phyloP scores from a whole-genome alignment of 2,329 filamentous ascomycete species.

The Epicoccum nigrum region DNA sequence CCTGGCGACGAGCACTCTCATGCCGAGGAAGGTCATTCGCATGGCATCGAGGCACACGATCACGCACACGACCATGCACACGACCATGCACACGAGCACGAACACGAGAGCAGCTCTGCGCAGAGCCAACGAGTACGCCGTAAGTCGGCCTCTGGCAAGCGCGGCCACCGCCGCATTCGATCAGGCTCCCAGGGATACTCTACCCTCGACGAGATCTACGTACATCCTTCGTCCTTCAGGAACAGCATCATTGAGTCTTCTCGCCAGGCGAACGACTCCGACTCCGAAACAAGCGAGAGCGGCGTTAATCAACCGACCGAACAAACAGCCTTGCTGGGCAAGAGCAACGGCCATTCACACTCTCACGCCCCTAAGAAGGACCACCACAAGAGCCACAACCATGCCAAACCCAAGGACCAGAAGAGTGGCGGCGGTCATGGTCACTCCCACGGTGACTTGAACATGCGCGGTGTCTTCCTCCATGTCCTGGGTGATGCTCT shows the following conservation, averaged over 20 bases:
- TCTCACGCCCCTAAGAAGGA: conserved; percentile 30
- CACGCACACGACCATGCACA: conserved; percentile 35
- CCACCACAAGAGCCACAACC: conserved; percentile 75
- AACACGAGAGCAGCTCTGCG: conserved; percentile 47
- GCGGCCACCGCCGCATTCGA: conserved; percentile 62
- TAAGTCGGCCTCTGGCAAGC: conserved; percentile 39
- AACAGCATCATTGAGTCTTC: conserved; percentile 92
- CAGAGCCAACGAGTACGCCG: conserved; percentile 25
- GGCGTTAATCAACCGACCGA: conserved; percentile 59
- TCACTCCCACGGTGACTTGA: conserved; percentile 86
- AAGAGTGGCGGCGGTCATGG: conserved; percentile 66
- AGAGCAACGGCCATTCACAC: conserved; percentile 20
- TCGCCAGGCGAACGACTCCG: conserved; percentile 62
- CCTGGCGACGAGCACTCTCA: conserved; percentile 49
- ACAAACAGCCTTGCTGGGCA: conserved; percentile 45
- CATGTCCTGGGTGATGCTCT: conserved; percentile 81
- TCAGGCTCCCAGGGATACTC: conserved; percentile 63
- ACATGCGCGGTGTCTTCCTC: conserved; percentile 81
- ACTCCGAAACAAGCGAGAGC: conserved; percentile 60
- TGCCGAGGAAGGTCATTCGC: conserved; percentile 59
- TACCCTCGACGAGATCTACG: conserved; percentile 73
- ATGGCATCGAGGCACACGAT: conserved; percentile 53
- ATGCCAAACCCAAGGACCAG: conserved; percentile 74
- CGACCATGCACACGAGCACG: conserved; percentile 50
- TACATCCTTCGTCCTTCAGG: conserved; percentile 88